phyloP scores from a whole-genome alignment of 78 protist species.

The Cavenderia fasciculata region DNA sequence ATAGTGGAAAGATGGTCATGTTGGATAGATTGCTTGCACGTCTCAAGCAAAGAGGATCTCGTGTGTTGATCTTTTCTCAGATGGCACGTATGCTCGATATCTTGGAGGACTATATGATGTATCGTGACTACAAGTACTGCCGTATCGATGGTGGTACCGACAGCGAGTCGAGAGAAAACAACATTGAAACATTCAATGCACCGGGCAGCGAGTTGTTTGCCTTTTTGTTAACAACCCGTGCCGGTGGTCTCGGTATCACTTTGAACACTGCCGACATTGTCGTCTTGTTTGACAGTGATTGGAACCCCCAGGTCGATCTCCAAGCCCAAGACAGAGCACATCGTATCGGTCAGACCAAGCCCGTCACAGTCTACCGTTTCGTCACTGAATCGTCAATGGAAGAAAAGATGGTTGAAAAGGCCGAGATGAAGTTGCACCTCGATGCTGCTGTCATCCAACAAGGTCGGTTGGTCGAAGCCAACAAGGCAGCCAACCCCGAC shows the following conservation, averaged over 20 bases:
- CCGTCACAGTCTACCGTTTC: slow-evolving; percentile 95
- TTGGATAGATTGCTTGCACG: slow-evolving; percentile 91
- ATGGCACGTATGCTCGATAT: slow-evolving; percentile 98
- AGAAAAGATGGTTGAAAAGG: slow-evolving; percentile 96
- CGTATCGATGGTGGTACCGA: slow-evolving; percentile 97
- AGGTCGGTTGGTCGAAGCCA: slow-evolving; percentile 84
- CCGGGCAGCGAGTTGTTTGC: slow-evolving; percentile 82
- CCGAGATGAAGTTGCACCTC: slow-evolving; percentile 95
- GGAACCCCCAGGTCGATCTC: slow-evolving; percentile 98
- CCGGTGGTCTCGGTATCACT: slow-evolving; percentile 99
- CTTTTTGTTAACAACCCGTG: slow-evolving; percentile 97
- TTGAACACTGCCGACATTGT: slow-evolving; percentile 97
- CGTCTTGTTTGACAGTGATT: slow-evolving; percentile 98
- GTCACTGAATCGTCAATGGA: slow-evolving; percentile 93
- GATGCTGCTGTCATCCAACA: slow-evolving; percentile 98
- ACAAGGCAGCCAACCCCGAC: slow-evolving; percentile 80
- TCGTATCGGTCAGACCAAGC: slow-evolving; percentile 99
- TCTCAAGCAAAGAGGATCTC: slow-evolving; percentile 81
- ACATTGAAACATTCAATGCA: slow-evolving; percentile 94
- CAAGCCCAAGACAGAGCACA: slow-evolving; percentile 99
- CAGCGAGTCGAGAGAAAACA: slow-evolving; percentile 85
- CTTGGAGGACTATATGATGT: slow-evolving; percentile 93
- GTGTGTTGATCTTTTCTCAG: slow-evolving; percentile 94
- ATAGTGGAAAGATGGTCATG: slow-evolving; percentile 94
- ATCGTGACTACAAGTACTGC: slow-evolving; percentile 86